A percentile compares a stretch with the other conserved stretches of the same genome.
Evolutionary conservation across 768 basidiomycete species (phyloP).

Genomic region (Mycena epipterygia): DNA sequence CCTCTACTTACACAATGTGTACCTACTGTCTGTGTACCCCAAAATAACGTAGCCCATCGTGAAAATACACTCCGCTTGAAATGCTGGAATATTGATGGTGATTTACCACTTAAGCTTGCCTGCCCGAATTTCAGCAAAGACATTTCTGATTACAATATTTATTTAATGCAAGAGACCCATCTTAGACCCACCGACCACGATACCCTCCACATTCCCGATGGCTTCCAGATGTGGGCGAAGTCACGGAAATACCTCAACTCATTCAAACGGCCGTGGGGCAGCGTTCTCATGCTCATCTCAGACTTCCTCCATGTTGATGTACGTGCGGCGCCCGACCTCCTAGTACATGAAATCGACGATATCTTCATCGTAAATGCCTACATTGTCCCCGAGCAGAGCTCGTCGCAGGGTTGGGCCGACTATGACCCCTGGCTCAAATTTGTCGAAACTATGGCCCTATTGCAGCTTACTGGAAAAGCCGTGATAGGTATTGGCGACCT

Average conservation of each 20-base stretch:
- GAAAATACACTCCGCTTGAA: constrained; percentile 3
- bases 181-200: not conserved
- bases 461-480: constrained; percentile 6
- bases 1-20: not conserved
- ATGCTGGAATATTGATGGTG: constrained; percentile 11
- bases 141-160: not conserved
- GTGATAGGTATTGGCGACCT: not conserved
- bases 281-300: not conserved
- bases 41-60: not conserved
- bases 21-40: not conserved
- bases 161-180: constrained; percentile 8
- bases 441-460: constrained; percentile 2
- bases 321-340: not conserved
- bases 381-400: not conserved
- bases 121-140: constrained; percentile 8
- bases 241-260: constrained; percentile 10
- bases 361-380: not conserved
- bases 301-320: not conserved
- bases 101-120: constrained; percentile 11
- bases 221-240: not conserved
- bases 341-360: not conserved
- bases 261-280: not conserved
- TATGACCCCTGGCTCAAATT: constrained; percentile 9
- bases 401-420: not conserved
- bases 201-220: not conserved